A percentile compares a stretch with the other conserved stretches of the same genome.
These are phyloP conservation scores for Musa itinerans DNA, from an alignment of 176 grass and related monocot species.

Conservation along the genomic window DNA sequence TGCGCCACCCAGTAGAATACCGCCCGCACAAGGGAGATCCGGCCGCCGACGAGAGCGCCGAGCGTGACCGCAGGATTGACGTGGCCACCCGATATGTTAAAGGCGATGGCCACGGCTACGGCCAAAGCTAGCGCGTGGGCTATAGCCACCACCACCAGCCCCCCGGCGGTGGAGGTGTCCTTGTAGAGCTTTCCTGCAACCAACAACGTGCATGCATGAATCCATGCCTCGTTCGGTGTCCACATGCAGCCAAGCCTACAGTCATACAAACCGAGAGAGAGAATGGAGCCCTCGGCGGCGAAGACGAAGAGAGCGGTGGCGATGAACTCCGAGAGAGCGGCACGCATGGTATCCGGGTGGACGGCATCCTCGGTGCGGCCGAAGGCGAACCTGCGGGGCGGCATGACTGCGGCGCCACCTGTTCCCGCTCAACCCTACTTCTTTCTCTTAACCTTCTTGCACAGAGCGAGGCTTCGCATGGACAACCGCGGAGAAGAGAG, in stretches of 20 bases:
- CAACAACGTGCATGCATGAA: background rate
- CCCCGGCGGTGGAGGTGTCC: conserved; percentile 44
- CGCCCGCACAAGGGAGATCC: conserved; percentile 58
- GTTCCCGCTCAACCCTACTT: background rate
- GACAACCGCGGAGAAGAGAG: background rate
- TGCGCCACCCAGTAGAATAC: conserved; percentile 65
- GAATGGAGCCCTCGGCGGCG: conserved; percentile 69
- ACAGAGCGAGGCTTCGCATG: background rate
- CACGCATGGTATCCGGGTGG: conserved; percentile 39
- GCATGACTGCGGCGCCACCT: conserved; percentile 27
- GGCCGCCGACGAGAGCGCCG: conserved; percentile 59
- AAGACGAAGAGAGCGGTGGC: conserved; percentile 79
- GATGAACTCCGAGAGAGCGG: conserved; percentile 66
- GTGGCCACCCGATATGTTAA: conserved; percentile 45
- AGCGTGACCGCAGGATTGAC: conserved; percentile 86
- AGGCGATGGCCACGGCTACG: conserved; percentile 41
- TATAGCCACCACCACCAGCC: conserved; percentile 51
- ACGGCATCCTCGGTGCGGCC: conserved; percentile 37
- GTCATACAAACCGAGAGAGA: conserved; percentile 43
- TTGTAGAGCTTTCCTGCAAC: conserved; percentile 60
- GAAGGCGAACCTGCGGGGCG: conserved; percentile 22
- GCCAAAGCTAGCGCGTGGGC: conserved; percentile 60
- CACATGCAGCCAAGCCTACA: background rate
- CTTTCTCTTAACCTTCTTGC: background rate
- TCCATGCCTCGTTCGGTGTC: background rate